Conservation (phyloP, 306 rosid species). For the Mimosa pudica region DNA sequence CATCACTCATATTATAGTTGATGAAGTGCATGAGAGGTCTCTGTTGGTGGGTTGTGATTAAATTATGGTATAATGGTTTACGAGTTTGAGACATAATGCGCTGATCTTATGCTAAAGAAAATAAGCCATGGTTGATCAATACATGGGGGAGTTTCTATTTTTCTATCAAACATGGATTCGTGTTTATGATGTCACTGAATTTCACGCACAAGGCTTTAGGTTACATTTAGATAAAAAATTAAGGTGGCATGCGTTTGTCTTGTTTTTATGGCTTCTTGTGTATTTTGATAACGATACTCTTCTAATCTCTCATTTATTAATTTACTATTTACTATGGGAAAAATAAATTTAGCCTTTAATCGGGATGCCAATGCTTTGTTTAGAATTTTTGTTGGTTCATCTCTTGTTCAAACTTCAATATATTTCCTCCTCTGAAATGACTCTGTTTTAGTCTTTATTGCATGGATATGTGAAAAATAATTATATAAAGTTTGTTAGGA, state of each 20-base stretch:
- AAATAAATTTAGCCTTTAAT: not conserved
- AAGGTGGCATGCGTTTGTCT: not conserved
- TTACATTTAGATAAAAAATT: constrained; percentile 3
- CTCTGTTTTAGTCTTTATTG: no score
- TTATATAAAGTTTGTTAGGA: not conserved
- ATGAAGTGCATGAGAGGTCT: constrained; percentile 98
- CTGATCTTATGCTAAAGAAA: constrained; percentile 8
- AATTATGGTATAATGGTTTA: constrained; percentile 24
- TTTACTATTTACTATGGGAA: not conserved
- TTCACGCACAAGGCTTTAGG: constrained; percentile 20
- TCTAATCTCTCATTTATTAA: not conserved
- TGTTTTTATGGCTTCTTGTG: not conserved
- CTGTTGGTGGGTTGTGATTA: constrained; percentile 66
- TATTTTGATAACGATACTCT: constrained; percentile 1
- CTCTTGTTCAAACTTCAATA: no score
- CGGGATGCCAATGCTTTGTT: not conserved
- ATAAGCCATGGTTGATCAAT: constrained; percentile 32
- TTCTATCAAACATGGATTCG: not conserved
- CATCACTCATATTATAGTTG: constrained; percentile 85
- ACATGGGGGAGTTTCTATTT: constrained; percentile 23
- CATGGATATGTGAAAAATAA: not conserved
- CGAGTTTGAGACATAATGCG: not conserved
- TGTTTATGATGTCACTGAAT: constrained; percentile 23
- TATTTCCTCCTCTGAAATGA: no score
- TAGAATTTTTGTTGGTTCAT: not conserved